Percentiles rank a stretch among this genome's conserved stretches.
These are phyloP conservation scores for Rhizopus microsporus DNA, from an alignment of 371 early-diverging fungal species.

Conservation along the genomic window DNA sequence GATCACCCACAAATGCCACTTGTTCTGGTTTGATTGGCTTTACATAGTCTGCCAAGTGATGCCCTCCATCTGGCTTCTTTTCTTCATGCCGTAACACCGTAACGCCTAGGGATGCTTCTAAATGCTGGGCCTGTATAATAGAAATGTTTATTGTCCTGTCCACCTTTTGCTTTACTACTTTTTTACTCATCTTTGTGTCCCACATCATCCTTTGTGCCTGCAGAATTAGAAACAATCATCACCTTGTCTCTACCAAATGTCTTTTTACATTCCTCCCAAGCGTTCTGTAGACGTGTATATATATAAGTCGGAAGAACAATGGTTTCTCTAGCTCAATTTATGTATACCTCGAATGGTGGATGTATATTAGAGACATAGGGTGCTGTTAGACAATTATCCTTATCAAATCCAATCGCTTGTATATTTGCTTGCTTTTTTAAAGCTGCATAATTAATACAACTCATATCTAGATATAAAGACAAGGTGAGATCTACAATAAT, in stretches of 20 bases:
- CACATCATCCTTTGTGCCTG: slow-evolving; percentile 83
- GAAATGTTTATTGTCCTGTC: slow-evolving; percentile 4
- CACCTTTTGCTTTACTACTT: neutral
- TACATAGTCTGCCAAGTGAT: slow-evolving; percentile 43
- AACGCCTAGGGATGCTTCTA: slow-evolving; percentile 54
- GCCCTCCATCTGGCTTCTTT: slow-evolving; percentile 86
- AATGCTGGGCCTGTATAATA: slow-evolving; percentile 38
- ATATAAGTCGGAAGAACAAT: neutral
- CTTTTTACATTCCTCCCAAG: slow-evolving; percentile 70
- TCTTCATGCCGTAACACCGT: slow-evolving; percentile 60
- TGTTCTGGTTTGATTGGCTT: slow-evolving; percentile 32
- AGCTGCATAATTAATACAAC: slow-evolving; percentile 62
- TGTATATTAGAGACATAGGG: slow-evolving; percentile 77
- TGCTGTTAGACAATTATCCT: slow-evolving; percentile 91
- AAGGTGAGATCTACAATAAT: neutral
- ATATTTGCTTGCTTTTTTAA: slow-evolving; percentile 63
- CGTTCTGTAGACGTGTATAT: slow-evolving; percentile 33
- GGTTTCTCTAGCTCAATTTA: neutral
- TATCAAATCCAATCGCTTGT: slow-evolving; percentile 82
- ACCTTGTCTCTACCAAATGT: slow-evolving; percentile 66
- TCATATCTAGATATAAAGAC: slow-evolving; percentile 55
- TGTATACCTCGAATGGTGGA: slow-evolving; percentile 65
- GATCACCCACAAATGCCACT: slow-evolving; percentile 86
- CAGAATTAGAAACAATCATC: slow-evolving; percentile 91
- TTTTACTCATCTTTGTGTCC: slow-evolving; percentile 50